phyloP scores from a whole-genome alignment of 2,329 filamentous ascomycete species.

The Neoarthrinium moseri region DNA sequence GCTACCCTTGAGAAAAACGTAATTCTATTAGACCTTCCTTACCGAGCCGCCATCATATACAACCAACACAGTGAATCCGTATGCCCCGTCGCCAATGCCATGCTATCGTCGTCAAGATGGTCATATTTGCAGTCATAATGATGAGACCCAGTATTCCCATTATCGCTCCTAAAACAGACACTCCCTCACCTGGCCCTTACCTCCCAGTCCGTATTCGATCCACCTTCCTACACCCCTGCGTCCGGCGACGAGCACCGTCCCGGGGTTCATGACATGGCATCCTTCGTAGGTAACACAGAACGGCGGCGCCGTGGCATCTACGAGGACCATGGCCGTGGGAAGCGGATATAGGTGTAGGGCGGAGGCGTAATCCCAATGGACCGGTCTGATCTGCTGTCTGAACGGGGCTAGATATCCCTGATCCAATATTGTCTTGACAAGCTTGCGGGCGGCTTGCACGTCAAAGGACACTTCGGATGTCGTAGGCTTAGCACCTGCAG shows the following conservation, averaged over 20 bases:
- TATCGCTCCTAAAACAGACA: conserved; percentile 53
- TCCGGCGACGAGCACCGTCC: conserved; percentile 68
- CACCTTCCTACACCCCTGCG: conserved; percentile 71
- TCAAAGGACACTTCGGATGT: conserved; percentile 44
- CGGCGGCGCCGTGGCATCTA: conserved; percentile 76
- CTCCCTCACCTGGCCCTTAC: conserved; percentile 62
- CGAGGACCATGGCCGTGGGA: conserved; percentile 78
- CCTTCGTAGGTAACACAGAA: conserved; percentile 93
- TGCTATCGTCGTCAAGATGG: too few relatives aligned
- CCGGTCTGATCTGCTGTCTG: conserved; percentile 71
- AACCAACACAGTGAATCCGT: too few relatives aligned
- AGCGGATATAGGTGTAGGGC: conserved; percentile 82
- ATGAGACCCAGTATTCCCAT: too few relatives aligned
- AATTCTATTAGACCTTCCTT: too few relatives aligned
- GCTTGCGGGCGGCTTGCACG: conserved; percentile 63
- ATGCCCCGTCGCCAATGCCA: too few relatives aligned
- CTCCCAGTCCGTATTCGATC: conserved; percentile 80
- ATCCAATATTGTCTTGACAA: conserved; percentile 89
- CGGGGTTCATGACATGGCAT: conserved; percentile 94
- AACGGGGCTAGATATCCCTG: conserved; percentile 90
- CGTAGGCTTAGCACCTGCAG: conserved; percentile 16
- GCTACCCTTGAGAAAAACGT: too few relatives aligned
- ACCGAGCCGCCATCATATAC: too few relatives aligned
- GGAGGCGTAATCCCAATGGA: conserved; percentile 85
- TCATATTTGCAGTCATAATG: too few relatives aligned